Percentiles rank a stretch among this genome's conserved stretches.
phyloP scores from a whole-genome alignment of 495 filamentous ascomycete species.

The Penicillium crystallinum region DNA sequence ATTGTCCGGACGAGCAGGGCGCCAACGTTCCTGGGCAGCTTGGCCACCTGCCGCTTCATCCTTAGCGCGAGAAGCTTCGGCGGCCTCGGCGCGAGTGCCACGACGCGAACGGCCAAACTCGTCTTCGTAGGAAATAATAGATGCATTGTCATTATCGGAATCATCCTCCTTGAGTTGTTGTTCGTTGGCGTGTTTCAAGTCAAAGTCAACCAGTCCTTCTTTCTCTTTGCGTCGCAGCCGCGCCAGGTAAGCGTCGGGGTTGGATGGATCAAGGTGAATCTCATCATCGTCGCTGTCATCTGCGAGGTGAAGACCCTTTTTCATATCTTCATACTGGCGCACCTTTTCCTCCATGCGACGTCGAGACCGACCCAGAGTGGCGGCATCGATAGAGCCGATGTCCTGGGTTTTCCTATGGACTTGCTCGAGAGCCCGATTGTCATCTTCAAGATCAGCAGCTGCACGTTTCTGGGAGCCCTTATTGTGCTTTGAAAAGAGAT shows the following conservation, averaged over 20 bases:
- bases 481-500: constrained; percentile 68
- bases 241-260: constrained; percentile 24
- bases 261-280: constrained; percentile 14
- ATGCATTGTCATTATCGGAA: constrained; percentile 46
- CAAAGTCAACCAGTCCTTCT: constrained; percentile 78
- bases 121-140: constrained; percentile 76
- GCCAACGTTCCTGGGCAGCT: constrained; percentile 45
- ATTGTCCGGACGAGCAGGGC: constrained; percentile 59
- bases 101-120: constrained; percentile 78
- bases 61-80: constrained; percentile 49
- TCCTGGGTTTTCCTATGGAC: constrained; percentile 34
- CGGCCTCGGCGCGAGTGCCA: constrained; percentile 60
- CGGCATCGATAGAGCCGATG: constrained; percentile 41
- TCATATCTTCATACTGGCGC: constrained; percentile 76
- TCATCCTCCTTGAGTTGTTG: constrained; percentile 34
- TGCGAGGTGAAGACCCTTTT: constrained; percentile 56
- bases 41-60: constrained; percentile 30
- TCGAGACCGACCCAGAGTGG: constrained; percentile 54
- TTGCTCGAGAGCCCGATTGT: constrained; percentile 31
- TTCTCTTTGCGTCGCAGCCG: constrained; percentile 37
- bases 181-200: constrained; percentile 83
- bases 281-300: constrained; percentile 43
- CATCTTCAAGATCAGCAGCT: constrained; percentile 42
- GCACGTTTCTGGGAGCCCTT: constrained; percentile 64
- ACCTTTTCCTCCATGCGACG: constrained; percentile 84